Evolutionary conservation across 805 yeast genomes (phyloP), one percentile per base, ranked within the genome.

Genomic region (Wickerhamiella occidentalis): DNA sequence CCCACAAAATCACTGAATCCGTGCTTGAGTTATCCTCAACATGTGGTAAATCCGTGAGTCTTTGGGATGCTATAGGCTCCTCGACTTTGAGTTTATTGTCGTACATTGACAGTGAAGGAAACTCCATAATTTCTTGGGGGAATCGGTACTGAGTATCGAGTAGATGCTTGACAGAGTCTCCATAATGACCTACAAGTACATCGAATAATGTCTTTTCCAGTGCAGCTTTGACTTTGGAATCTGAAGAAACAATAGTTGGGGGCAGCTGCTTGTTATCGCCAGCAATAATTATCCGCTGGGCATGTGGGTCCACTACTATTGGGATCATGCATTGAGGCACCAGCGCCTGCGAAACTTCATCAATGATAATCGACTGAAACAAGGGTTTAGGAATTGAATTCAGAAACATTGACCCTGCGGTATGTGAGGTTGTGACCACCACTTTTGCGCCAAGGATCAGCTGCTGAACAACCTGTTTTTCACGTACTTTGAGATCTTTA

Each of bases 281-380:
- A 0, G 97, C 96, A 21, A 90, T 72, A 1, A 90, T 76, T 21
- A 90, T 63, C 48, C 79, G 73, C 30, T 72, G 70, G 19, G 72
- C 67, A 7, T 77, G 72, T 12, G 72, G 65, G 58, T 84, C 90
- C 35, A 75, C 74, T 3, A 86, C 70, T 6, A 92, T 53, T 0
- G 98, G 96, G 21, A 90, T 87, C 96, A 96, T 88, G 59, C 96
- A 87, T 56, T 90, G 95, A 1, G 96, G 95, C 59, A 90, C 96
- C 49, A 90, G 66, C 9, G 96, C 75, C 63, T 90, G 98, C 0
- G 96, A 86, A 0, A 90, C 96, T 64, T 90, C 98, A 65, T 90
- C 98, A 30, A 90, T 88, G 11, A 92, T 83, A 28, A 90, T 70
- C 0, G 94, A 78, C 55, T 85, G 85, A 59, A 90, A 85, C 11